These are phyloP conservation scores for Apiotrichum montevideense DNA, from an alignment of 1,284 basidiomycete genomes.

Conservation along the genomic window DNA sequence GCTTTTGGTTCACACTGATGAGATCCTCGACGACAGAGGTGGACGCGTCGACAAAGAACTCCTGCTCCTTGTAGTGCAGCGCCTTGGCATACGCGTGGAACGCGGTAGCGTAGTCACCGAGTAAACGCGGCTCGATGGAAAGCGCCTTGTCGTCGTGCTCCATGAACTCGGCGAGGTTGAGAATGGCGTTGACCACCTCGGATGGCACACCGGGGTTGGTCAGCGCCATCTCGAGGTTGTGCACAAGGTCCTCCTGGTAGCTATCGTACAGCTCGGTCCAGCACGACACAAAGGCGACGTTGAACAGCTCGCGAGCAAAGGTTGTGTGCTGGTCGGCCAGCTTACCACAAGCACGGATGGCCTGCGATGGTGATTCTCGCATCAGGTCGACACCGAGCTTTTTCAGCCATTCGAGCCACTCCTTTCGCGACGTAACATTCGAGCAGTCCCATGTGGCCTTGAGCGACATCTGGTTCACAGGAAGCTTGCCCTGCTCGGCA, in stretches of 20 bases:
- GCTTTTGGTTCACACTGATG: slow-evolving; percentile 93
- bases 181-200: slow-evolving; percentile 86
- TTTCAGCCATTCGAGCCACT: slow-evolving; percentile 97
- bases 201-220: slow-evolving; percentile 72
- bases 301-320: slow-evolving; percentile 91
- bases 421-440: slow-evolving; percentile 69
- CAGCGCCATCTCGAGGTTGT: slow-evolving; percentile 83
- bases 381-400: slow-evolving; percentile 91
- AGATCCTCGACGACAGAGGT: slow-evolving; percentile 79
- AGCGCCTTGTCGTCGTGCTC: slow-evolving; percentile 97
- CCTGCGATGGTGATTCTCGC: slow-evolving; percentile 97
- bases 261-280: slow-evolving; percentile 95
- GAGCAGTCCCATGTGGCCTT: slow-evolving; percentile 96
- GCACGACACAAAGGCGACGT: slow-evolving; percentile 96
- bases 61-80: slow-evolving; percentile 96
- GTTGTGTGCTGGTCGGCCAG: slow-evolving; percentile 88
- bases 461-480: slow-evolving; percentile 94
- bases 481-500: slow-evolving; percentile 75
- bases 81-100: slow-evolving; percentile 97
- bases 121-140: slow-evolving; percentile 85
- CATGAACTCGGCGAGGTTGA: slow-evolving; percentile 99
- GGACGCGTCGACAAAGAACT: slow-evolving; percentile 80
- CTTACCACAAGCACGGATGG: slow-evolving; percentile 89
- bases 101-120: slow-evolving; percentile 87
- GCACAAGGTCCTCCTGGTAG: slow-evolving; percentile 91